Percentiles rank a stretch among this genome's conserved stretches.
These are phyloP conservation scores for Starmerella cellae DNA, from an alignment of 805 yeast species.

Conservation along the genomic window DNA sequence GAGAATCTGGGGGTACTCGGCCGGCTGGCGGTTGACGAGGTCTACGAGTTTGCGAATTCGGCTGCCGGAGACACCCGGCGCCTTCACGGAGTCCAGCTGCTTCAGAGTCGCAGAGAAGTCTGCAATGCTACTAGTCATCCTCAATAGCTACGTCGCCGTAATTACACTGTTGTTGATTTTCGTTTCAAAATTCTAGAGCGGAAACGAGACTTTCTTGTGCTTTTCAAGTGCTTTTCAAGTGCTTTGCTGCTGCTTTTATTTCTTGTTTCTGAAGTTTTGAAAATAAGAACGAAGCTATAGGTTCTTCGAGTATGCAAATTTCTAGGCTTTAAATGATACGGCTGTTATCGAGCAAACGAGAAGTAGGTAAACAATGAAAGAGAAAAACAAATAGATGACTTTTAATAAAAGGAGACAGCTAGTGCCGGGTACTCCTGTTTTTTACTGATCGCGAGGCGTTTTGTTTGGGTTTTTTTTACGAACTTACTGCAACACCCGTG, in stretches of 20 bases:
- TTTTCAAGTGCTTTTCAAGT: too few relatives aligned
- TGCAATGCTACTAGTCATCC: not conserved
- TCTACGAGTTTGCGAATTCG: constrained; percentile 70
- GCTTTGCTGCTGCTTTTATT: too few relatives aligned
- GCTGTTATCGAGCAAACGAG: not conserved
- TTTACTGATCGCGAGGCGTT: too few relatives aligned
- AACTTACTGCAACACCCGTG: too few relatives aligned
- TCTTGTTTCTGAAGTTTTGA: too few relatives aligned
- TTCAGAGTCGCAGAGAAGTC: constrained; percentile 10
- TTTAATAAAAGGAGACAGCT: not conserved
- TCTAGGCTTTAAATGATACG: not conserved
- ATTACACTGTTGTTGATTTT: too few relatives aligned
- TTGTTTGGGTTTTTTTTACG: too few relatives aligned
- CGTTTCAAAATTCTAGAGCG: too few relatives aligned
- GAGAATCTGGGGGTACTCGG: constrained; percentile 27
- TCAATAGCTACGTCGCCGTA: too few relatives aligned
- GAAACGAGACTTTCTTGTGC: too few relatives aligned
- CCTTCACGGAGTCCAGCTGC: constrained; percentile 25
- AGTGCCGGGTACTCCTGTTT: too few relatives aligned
- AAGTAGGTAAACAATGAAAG: not conserved
- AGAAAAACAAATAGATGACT: not conserved
- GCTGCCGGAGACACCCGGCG: constrained; percentile 92
- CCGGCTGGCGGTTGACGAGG: constrained; percentile 56
- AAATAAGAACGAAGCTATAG: too few relatives aligned
- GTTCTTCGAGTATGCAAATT: not conserved